These are phyloP conservation scores for Hypoxylon sp. DNA, from an alignment of 2,329 filamentous ascomycete genomes.

Conservation along the genomic window DNA sequence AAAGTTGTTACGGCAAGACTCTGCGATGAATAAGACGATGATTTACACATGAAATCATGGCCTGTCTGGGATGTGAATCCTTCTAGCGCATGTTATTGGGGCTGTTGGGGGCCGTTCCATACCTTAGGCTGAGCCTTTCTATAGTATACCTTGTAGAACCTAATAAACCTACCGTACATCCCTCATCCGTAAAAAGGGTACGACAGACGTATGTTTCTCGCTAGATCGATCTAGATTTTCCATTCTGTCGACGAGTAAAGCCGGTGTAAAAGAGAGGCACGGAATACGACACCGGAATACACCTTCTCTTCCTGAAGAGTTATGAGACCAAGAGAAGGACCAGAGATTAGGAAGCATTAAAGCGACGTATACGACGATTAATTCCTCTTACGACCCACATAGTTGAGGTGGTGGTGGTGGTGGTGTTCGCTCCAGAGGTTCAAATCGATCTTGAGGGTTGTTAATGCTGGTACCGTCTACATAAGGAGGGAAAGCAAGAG, in stretches of 20 bases:
- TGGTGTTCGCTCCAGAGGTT: background rate
- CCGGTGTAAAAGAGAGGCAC: constrained; percentile 13
- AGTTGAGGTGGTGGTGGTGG: background rate
- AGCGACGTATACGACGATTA: constrained; percentile 2
- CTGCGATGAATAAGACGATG: background rate
- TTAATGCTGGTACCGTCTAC: background rate
- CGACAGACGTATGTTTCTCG: background rate
- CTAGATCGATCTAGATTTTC: constrained; percentile 7
- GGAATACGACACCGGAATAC: background rate
- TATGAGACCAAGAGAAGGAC: background rate
- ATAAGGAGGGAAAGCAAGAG: background rate
- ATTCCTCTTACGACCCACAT: background rate
- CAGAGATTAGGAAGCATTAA: background rate
- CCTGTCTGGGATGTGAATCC: constrained; percentile 31
- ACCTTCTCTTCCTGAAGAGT: background rate
- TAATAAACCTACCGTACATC: constrained; percentile 7
- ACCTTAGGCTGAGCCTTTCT: background rate
- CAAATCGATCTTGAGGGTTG: background rate
- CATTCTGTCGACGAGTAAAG: constrained; percentile 1
- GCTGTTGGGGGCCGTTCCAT: constrained; percentile 13
- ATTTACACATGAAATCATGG: constrained; percentile 24
- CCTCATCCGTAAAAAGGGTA: background rate
- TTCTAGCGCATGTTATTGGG: constrained; percentile 10
- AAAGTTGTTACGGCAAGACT: constrained; percentile 4
- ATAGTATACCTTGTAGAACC: constrained; percentile 5